A percentile compares a stretch with the other conserved stretches of the same genome.
Evolutionary conservation across 352 stramenopile species (phyloP).

Genomic region (Phytophthora foliorum): DNA sequence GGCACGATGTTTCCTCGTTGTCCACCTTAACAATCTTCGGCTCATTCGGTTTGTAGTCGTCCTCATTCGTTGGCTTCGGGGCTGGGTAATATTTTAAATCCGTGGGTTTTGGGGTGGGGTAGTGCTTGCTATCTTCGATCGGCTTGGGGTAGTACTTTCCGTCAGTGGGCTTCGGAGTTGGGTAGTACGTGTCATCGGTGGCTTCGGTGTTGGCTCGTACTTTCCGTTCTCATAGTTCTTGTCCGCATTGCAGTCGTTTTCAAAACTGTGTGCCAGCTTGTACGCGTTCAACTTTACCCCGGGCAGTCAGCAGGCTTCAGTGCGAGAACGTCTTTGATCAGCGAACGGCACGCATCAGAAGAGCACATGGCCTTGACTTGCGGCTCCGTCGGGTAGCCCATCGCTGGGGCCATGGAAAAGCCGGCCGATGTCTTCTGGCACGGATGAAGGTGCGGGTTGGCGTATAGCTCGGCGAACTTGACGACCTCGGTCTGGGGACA

Average conservation of each 20-base stretch:
- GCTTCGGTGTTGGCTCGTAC: conserved; percentile 9
- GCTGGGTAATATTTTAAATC: background rate
- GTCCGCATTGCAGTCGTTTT: conserved; percentile 14
- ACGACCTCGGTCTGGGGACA: conserved; percentile 33
- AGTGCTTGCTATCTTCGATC: conserved; percentile 1
- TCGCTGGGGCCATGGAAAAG: conserved; percentile 30
- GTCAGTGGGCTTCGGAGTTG: conserved; percentile 19
- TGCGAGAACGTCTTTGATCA: conserved; percentile 33
- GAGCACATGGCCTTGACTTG: conserved; percentile 42
- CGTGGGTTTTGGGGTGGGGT: conserved; percentile 13
- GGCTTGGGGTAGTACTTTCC: background rate
- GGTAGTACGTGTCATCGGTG: conserved; percentile 20
- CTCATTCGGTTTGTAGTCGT: background rate
- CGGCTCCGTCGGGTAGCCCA: conserved; percentile 26
- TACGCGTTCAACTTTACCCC: conserved; percentile 34
- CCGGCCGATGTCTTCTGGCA: conserved; percentile 36
- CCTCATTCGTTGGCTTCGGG: background rate
- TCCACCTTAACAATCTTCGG: background rate
- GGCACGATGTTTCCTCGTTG: background rate
- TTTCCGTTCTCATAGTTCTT: conserved; percentile 10
- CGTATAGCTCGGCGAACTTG: conserved; percentile 39
- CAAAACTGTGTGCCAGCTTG: conserved; percentile 21
- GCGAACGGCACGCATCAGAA: conserved; percentile 19
- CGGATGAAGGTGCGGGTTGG: conserved; percentile 36
- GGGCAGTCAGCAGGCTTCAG: conserved; percentile 32